Evolutionary conservation across 495 filamentous ascomycete species (phyloP).

Genomic region (Lophiostoma macrostomum): DNA sequence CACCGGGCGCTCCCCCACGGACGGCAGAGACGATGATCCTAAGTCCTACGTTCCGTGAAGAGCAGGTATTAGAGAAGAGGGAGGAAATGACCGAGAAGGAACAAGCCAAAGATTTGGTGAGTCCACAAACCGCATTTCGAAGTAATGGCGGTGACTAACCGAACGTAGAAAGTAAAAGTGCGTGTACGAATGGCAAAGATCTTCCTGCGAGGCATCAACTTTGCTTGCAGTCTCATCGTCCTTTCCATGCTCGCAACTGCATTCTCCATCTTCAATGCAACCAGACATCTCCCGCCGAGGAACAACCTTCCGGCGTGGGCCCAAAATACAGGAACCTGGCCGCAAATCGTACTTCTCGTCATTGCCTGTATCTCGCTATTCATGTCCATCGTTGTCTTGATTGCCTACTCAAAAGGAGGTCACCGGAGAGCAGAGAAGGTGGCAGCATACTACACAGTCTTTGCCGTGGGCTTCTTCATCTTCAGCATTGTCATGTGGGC

Average conservation of each 20-base stretch:
- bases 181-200: slow-evolving; percentile 93
- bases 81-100: slow-evolving; percentile 76
- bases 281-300: slow-evolving; percentile 65
- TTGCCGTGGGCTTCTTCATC: slow-evolving; percentile 88
- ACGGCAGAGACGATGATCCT: slow-evolving; percentile 52
- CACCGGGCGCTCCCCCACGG: slow-evolving; percentile 73
- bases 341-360: slow-evolving; percentile 75
- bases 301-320: slow-evolving; percentile 85
- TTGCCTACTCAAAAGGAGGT: slow-evolving; percentile 83
- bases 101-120: slow-evolving; percentile 81
- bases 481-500: slow-evolving; percentile 94
- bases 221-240: slow-evolving; percentile 93
- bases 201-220: slow-evolving; percentile 87
- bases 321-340: slow-evolving; percentile 73
- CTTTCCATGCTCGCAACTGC: slow-evolving; percentile 80
- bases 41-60: slow-evolving; percentile 86
- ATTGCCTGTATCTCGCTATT: slow-evolving; percentile 77
- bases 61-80: slow-evolving; percentile 74
- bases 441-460: slow-evolving; percentile 88
- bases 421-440: slow-evolving; percentile 87
- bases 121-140: slow-evolving; percentile 32
- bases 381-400: slow-evolving; percentile 76
- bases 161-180: slow-evolving; percentile 82
- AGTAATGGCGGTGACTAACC: neutral
- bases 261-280: slow-evolving; percentile 85